Percentiles rank a stretch among this genome's conserved stretches.
phyloP scores from a whole-genome alignment of 371 early-diverging fungal species.

The Dinochytrium kinnereticum region DNA sequence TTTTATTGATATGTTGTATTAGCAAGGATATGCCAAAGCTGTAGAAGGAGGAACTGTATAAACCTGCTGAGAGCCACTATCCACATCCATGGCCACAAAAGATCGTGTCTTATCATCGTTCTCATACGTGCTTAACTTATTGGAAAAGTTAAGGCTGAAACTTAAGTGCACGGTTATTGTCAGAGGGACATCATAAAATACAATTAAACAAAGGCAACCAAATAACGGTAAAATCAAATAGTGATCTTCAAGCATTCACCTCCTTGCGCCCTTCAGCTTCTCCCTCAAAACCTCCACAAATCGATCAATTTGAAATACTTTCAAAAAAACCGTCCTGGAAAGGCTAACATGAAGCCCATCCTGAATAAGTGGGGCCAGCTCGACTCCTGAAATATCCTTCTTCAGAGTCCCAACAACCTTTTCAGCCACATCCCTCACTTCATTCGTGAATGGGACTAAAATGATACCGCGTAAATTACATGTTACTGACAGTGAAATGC shows the following conservation, averaged over 20 bases:
- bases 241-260: neutral
- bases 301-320: conserved; percentile 47
- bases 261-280: neutral
- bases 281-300: conserved; percentile 35
- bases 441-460: conserved; percentile 12
- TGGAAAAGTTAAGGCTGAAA: conserved; percentile 27
- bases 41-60: no score
- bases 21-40: no score
- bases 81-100: conserved; percentile 43
- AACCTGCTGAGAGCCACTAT: conserved; percentile 29
- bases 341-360: conserved; percentile 43
- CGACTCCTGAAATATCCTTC: neutral
- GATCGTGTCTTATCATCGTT: conserved; percentile 42
- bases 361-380: conserved; percentile 14
- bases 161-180: no score
- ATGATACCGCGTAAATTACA: neutral
- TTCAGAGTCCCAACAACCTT: neutral
- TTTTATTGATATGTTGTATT: conserved; percentile 4
- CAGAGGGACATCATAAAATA: no score
- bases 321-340: conserved; percentile 44
- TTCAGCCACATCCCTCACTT: conserved; percentile 7
- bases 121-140: conserved; percentile 24
- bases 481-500: neutral
- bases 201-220: no score
- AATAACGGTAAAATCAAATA: neutral